phyloP scores from a whole-genome alignment of 2,329 filamentous ascomycete species.

The Mycosphaerelloides madeirae region DNA sequence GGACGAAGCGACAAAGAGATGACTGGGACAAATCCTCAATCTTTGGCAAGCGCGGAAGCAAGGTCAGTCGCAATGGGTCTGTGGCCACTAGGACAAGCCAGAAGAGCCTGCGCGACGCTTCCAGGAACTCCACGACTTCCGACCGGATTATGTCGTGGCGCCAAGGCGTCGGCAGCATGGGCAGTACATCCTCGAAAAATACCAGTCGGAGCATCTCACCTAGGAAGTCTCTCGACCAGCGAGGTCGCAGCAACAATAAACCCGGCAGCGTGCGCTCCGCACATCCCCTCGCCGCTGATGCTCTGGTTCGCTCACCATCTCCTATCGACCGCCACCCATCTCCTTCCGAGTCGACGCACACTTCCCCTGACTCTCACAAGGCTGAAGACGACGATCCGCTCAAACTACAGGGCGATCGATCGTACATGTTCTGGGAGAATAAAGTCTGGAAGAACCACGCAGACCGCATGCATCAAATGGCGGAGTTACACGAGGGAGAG shows the following conservation, averaged over 20 bases:
- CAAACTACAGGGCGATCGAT: slow-evolving; percentile 45
- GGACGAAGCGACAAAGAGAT: slow-evolving; percentile 65
- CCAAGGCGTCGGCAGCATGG: slow-evolving; percentile 57
- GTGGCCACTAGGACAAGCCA: slow-evolving; percentile 37
- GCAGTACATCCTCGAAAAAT: slow-evolving; percentile 40
- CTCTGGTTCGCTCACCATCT: slow-evolving; percentile 15
- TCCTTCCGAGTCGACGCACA: too few relatives aligned
- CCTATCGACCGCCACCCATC: slow-evolving; percentile 7
- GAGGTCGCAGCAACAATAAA: slow-evolving; percentile 9
- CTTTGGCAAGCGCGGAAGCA: slow-evolving; percentile 61
- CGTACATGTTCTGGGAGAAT: slow-evolving; percentile 52
- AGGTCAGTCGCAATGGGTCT: slow-evolving; percentile 47
- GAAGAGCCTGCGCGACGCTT: slow-evolving; percentile 28
- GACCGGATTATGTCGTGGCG: slow-evolving; percentile 89
- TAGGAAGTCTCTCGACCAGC: slow-evolving; percentile 37
- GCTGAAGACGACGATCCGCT: slow-evolving; percentile 20
- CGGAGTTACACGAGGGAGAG: slow-evolving; percentile 8
- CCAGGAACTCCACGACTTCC: slow-evolving; percentile 37
- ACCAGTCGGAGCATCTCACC: slow-evolving; percentile 45
- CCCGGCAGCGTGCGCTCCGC: slow-evolving; percentile 9
- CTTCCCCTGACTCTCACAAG: slow-evolving; percentile 3
- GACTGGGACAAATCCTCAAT: slow-evolving; percentile 73
- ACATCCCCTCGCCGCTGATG: slow-evolving; percentile 17
- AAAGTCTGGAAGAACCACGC: slow-evolving; percentile 25
- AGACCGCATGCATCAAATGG: slow-evolving; percentile 14